A percentile compares a stretch with the other conserved stretches of the same genome.
Evolutionary conservation across 179 eudicot species (phyloP).

Genomic region (Carnegiea gigantea): DNA sequence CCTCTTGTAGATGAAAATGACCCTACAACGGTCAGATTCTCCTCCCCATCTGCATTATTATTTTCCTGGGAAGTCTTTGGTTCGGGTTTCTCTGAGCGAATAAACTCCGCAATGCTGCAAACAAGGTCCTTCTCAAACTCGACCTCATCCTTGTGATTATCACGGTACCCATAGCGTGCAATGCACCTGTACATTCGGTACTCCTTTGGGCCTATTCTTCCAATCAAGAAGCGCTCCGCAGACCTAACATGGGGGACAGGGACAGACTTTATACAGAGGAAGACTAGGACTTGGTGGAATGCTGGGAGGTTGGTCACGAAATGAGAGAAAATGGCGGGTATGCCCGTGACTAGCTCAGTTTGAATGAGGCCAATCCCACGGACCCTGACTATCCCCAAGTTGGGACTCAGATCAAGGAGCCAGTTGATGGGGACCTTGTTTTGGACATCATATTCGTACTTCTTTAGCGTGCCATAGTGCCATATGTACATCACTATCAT

Average conservation of each 20-base stretch:
- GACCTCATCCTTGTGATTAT: conserved; percentile 59
- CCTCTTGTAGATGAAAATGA: conserved; percentile 38
- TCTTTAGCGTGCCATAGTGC: conserved; percentile 84
- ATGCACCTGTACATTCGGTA: conserved; percentile 72
- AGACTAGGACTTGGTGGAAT: conserved; percentile 70
- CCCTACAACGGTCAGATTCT: conserved; percentile 41
- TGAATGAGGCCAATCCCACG: conserved; percentile 85
- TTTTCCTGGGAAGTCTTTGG: conserved; percentile 12
- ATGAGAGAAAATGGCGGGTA: conserved; percentile 91
- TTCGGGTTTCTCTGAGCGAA: conserved; percentile 45
- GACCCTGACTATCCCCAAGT: conserved; percentile 72
- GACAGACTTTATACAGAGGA: conserved; percentile 65
- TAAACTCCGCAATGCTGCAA: conserved; percentile 72
- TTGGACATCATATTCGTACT: conserved; percentile 67
- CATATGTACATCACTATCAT: conserved; percentile 70
- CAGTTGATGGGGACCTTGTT: conserved; percentile 79
- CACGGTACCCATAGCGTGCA: conserved; percentile 83
- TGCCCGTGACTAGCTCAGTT: conserved; percentile 71
- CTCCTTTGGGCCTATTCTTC: conserved; percentile 78
- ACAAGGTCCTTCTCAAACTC: conserved; percentile 83
- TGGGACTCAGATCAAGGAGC: conserved; percentile 71
- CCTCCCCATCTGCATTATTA: conserved; percentile 29
- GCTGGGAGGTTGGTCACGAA: conserved; percentile 91
- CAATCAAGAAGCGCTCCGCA: conserved; percentile 60
- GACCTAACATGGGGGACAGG: conserved; percentile 64